phyloP scores from a whole-genome alignment of 352 stramenopile genomes.

The Phytopythium cucurbitacearum region DNA sequence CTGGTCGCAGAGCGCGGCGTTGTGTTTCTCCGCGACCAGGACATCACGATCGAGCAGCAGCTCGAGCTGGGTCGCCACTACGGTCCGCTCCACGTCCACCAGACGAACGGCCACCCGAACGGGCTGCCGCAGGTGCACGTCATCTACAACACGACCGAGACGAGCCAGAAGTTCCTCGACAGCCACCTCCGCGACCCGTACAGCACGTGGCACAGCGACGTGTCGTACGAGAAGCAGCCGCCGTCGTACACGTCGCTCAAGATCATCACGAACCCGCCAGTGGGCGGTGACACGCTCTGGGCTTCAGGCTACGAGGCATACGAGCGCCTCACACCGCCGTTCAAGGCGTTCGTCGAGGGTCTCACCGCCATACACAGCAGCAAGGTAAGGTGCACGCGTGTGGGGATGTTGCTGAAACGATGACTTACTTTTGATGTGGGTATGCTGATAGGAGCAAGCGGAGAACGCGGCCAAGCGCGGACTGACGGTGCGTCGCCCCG shows the following conservation, averaged over 20 bases:
- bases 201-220: constrained; percentile 23
- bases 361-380: constrained; percentile 16
- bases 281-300: constrained; percentile 43
- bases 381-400: constrained; percentile 2
- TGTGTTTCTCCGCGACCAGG: constrained; percentile 18
- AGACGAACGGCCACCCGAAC: constrained; percentile 15
- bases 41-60: constrained; percentile 15
- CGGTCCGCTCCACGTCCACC: constrained; percentile 24
- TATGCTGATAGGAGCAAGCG: constrained; percentile 10
- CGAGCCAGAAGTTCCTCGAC: constrained; percentile 6
- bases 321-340: constrained; percentile 15
- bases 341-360: constrained; percentile 17
- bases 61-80: constrained; percentile 21
- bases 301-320: constrained; percentile 33
- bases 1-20: constrained; percentile 14
- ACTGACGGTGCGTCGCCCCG: constrained; percentile 10
- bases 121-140: constrained; percentile 18
- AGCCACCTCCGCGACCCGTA: constrained; percentile 3
- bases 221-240: constrained; percentile 18
- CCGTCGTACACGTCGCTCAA: constrained; percentile 31
- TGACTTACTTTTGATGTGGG: background rate
- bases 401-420: too few relatives aligned
- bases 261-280: constrained; percentile 19
- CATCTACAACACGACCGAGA: constrained; percentile 12
- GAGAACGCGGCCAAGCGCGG: constrained; percentile 7